Conservation (phyloP, 805 yeast species). For the Zygosaccharomyces pseudorouxii region DNA sequence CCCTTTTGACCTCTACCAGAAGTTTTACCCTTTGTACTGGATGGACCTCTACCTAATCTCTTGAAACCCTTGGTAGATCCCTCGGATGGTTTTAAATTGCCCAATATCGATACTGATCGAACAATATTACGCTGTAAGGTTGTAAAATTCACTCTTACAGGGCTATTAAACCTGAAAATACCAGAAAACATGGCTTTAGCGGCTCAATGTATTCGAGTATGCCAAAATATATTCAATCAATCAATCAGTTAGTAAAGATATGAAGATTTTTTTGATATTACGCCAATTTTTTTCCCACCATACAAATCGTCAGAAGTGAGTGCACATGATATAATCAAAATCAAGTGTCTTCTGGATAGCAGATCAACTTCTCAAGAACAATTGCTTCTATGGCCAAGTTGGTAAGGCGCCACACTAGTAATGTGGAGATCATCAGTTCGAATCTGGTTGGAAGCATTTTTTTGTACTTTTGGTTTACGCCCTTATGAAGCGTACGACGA, state of each 20-base stretch:
- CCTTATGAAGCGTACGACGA: not conserved
- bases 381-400: slow-evolving; percentile 56
- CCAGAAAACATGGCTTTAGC: slow-evolving; percentile 2
- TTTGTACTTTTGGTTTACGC: slow-evolving; percentile 15
- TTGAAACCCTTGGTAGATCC: slow-evolving; percentile 58
- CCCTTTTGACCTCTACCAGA: slow-evolving; percentile 98
- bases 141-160: not conserved
- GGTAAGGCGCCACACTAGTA: slow-evolving; percentile 90
- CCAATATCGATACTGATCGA: slow-evolving; percentile 46
- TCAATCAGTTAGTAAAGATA: not conserved
- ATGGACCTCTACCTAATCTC: slow-evolving; percentile 94
- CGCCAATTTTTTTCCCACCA: not conserved
- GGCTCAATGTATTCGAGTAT: not conserved
- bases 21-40: slow-evolving; percentile 88
- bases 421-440: slow-evolving; percentile 83
- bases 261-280: not conserved
- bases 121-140: not conserved
- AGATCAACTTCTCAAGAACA: not conserved
- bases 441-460: slow-evolving; percentile 63
- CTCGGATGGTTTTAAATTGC: slow-evolving; percentile 52
- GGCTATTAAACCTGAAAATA: not conserved
- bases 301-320: not conserved
- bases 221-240: not conserved
- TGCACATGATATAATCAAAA: not conserved
- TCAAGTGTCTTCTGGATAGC: no score